phyloP scores from a whole-genome alignment of 1,284 basidiomycete species.

The Apiotrichum montevideense region DNA sequence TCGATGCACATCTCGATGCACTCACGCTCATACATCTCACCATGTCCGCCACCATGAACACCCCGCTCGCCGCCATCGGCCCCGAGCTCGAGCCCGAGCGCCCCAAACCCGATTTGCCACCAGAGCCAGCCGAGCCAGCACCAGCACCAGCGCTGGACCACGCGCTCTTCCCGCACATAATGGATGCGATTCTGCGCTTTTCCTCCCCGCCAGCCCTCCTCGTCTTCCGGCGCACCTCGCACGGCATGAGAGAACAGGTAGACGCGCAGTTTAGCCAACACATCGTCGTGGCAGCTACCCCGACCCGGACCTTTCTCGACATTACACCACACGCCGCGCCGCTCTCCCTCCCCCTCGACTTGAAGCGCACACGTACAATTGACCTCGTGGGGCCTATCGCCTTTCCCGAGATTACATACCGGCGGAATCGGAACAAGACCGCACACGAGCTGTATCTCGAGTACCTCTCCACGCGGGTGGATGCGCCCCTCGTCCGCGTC shows the following conservation, averaged over 20 bases:
- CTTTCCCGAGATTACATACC: not conserved
- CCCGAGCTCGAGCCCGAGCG: too few relatives aligned
- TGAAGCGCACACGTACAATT: slow-evolving; percentile 3
- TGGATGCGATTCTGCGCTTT: slow-evolving; percentile 3
- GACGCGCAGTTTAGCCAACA: not conserved
- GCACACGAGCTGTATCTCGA: not conserved
- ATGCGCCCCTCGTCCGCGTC: not conserved
- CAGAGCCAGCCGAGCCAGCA: too few relatives aligned
- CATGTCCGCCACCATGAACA: too few relatives aligned
- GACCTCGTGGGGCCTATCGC: slow-evolving; percentile 11
- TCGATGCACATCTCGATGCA: too few relatives aligned
- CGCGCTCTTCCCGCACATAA: slow-evolving; percentile 8
- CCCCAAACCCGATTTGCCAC: too few relatives aligned
- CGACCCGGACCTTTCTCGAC: not conserved
- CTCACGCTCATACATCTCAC: too few relatives aligned
- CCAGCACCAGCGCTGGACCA: slow-evolving; percentile 2
- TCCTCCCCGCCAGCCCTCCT: not conserved
- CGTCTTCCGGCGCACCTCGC: not conserved
- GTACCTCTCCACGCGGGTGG: not conserved
- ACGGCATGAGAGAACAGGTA: not conserved
- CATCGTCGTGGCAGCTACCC: not conserved
- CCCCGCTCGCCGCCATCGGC: too few relatives aligned
- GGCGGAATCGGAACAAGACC: not conserved
- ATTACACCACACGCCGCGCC: not conserved
- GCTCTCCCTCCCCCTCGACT: not conserved